Conservation (phyloP, 305 asterid species). For the Lippia alba region DNA sequence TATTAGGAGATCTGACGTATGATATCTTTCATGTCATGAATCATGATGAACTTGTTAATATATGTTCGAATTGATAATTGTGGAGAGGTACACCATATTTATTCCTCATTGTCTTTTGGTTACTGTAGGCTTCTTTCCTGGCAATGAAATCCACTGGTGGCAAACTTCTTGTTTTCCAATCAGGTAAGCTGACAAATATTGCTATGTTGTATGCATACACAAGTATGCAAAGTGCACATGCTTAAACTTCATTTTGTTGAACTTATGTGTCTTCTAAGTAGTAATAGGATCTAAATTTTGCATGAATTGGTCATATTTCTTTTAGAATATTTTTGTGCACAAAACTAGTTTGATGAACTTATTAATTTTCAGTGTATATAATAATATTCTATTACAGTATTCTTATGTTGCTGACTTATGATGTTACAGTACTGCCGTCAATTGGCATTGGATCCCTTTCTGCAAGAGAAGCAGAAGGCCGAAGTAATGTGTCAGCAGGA, state of each 20-base stretch:
- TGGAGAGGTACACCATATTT: slow-evolving; percentile 20
- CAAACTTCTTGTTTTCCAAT: slow-evolving; percentile 94
- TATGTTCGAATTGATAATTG: slow-evolving; percentile 25
- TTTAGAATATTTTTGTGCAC: neutral
- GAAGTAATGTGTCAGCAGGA: slow-evolving; percentile 79
- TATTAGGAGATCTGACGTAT: neutral
- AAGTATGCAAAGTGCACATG: slow-evolving; percentile 2
- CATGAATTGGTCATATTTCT: neutral
- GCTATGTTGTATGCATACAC: slow-evolving; percentile 13
- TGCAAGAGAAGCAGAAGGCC: slow-evolving; percentile 97
- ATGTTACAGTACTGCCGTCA: slow-evolving; percentile 79
- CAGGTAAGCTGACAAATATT: slow-evolving; percentile 60
- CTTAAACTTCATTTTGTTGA: slow-evolving; percentile 23
- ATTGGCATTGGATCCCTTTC: slow-evolving; percentile 95
- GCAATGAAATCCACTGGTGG: slow-evolving; percentile 99
- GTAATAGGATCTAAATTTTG: slow-evolving; percentile 7
- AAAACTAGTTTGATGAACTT: slow-evolving; percentile 14
- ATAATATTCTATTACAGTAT: slow-evolving; percentile 4
- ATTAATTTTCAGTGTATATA: slow-evolving; percentile 19
- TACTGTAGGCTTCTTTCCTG: slow-evolving; percentile 89
- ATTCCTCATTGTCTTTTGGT: slow-evolving; percentile 32
- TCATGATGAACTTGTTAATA: slow-evolving; percentile 22
- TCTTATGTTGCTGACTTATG: slow-evolving; percentile 29
- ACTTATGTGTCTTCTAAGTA: slow-evolving; percentile 6
- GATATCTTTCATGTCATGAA: neutral